A percentile compares a stretch with the other conserved stretches of the same genome.
These are phyloP conservation scores for Penicillium robsamsonii DNA, from an alignment of 495 filamentous ascomycete genomes.

Conservation along the genomic window DNA sequence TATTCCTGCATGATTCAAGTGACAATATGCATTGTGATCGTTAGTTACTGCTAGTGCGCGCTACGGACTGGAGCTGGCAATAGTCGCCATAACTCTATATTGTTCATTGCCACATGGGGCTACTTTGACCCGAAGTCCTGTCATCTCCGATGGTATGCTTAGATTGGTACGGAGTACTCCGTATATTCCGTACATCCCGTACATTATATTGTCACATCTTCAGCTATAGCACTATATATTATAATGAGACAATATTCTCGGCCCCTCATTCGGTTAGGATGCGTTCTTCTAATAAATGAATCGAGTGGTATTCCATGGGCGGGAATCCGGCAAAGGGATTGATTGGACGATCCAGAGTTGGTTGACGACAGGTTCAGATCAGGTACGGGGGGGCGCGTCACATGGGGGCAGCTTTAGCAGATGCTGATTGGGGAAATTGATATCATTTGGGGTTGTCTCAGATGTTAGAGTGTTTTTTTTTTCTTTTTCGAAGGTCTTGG, in stretches of 20 bases:
- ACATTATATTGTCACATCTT: not conserved
- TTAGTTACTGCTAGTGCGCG: constrained; percentile 7
- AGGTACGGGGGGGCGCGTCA: not conserved
- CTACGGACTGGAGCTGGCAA: not conserved
- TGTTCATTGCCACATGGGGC: not conserved
- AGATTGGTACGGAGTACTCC: not conserved
- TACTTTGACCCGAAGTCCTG: not conserved
- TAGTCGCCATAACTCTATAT: constrained; percentile 5
- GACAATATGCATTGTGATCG: constrained; percentile 1
- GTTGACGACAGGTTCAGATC: not conserved
- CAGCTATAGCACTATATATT: not conserved
- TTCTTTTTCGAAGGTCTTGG: not conserved
- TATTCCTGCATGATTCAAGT: not conserved
- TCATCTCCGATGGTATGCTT: constrained; percentile 1
- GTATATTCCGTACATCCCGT: not conserved
- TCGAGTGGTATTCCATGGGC: not conserved
- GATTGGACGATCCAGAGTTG: constrained; percentile 6
- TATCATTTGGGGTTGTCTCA: not conserved
- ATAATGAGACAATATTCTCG: not conserved
- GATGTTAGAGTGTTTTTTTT: not conserved
- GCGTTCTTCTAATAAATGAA: not conserved
- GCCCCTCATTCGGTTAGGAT: not conserved
- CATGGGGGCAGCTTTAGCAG: not conserved
- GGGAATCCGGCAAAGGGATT: not conserved
- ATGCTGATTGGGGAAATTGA: not conserved